A percentile compares a stretch with the other conserved stretches of the same genome.
Conservation (phyloP, 108 stramenopile species). For the Nannochloropsis oceanica region DNA sequence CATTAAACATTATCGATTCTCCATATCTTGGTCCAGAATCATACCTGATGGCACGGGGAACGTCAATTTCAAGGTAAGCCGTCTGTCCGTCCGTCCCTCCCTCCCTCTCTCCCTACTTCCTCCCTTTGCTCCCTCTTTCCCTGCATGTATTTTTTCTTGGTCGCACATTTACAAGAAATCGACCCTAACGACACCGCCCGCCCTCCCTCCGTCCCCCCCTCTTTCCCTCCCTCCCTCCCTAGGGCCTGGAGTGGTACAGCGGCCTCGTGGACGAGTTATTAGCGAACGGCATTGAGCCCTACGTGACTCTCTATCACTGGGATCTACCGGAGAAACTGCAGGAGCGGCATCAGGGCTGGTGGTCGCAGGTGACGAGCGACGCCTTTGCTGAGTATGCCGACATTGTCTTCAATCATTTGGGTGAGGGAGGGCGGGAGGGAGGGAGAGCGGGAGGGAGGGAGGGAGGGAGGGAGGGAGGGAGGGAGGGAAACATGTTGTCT, state of each 20-base stretch:
- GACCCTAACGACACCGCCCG: background rate
- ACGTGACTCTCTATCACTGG: slow-evolving; percentile 86
- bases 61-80: slow-evolving; percentile 50
- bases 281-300: slow-evolving; percentile 56
- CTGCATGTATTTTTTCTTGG: no score
- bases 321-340: slow-evolving; percentile 70
- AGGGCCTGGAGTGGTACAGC: slow-evolving; percentile 60
- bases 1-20: slow-evolving; percentile 71
- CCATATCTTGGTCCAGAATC: slow-evolving; percentile 75
- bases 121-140: background rate
- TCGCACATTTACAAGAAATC: background rate
- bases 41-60: slow-evolving; percentile 52
- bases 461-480: slow-evolving; percentile 42
- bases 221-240: background rate
- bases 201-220: background rate
- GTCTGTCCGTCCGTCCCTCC: background rate
- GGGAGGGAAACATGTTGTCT: no score
- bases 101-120: background rate
- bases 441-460: slow-evolving; percentile 60
- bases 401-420: slow-evolving; percentile 54
- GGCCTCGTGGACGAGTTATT: slow-evolving; percentile 55
- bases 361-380: slow-evolving; percentile 23
- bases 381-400: slow-evolving; percentile 61
- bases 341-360: slow-evolving; percentile 17
- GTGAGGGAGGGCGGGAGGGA: slow-evolving; percentile 64